phyloP scores from a whole-genome alignment of 2,329 filamentous ascomycete genomes.

The Beauveria rudraprayagi region DNA sequence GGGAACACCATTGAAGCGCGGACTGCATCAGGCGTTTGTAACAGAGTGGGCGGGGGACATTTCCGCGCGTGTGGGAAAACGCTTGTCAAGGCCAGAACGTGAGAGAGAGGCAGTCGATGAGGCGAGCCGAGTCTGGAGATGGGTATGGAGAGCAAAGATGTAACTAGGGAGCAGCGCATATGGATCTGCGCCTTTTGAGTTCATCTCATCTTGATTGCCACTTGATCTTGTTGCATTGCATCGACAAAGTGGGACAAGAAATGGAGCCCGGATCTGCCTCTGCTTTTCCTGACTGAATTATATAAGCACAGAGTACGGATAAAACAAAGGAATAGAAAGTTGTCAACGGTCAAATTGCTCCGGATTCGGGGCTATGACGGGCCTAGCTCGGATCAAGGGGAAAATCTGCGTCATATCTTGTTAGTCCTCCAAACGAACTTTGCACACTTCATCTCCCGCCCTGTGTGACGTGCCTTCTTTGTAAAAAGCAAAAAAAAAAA shows the following conservation, averaged over 20 bases:
- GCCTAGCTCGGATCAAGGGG: neutral
- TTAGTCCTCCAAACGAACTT: too few relatives aligned
- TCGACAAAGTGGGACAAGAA: neutral
- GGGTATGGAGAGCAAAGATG: neutral
- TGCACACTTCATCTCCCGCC: too few relatives aligned
- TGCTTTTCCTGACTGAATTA: too few relatives aligned
- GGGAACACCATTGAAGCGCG: conserved; percentile 31
- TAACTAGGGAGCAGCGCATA: neutral
- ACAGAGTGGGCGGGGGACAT: conserved; percentile 22
- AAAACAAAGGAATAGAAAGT: too few relatives aligned
- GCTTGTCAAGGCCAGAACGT: conserved; percentile 16
- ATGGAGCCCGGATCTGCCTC: too few relatives aligned
- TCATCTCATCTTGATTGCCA: neutral
- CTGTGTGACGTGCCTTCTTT: too few relatives aligned
- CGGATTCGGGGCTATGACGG: too few relatives aligned
- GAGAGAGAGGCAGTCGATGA: neutral
- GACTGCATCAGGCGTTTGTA: conserved; percentile 21
- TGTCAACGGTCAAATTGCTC: too few relatives aligned
- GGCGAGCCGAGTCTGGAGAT: neutral
- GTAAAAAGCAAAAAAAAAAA: too few relatives aligned
- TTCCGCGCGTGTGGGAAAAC: conserved; percentile 25
- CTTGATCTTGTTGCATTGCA: neutral
- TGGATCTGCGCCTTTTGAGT: neutral
- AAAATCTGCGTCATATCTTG: too few relatives aligned
- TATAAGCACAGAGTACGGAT: too few relatives aligned